Base-by-base conservation (phyloP, 2,329 filamentous ascomycete genomes). In the Arthrobotrys iridis region DNA sequence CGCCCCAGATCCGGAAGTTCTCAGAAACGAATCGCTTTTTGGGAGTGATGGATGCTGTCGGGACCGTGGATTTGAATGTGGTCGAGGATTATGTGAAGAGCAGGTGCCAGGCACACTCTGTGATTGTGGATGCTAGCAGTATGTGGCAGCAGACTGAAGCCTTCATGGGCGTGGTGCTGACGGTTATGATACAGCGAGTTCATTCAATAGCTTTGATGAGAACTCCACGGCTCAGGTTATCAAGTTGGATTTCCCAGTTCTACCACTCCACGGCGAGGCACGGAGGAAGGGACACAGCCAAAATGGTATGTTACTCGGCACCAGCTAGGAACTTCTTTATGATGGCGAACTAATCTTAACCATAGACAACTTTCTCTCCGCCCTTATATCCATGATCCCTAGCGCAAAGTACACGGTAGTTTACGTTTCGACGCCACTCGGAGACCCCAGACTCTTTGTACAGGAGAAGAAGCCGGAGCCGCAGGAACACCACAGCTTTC, bases 341-440 rank as follows among this genome's bases (percentile, higher is more conserved):
- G 6, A 10, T 10, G 15, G 18, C 20, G 45, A 41, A 58, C 50
- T 62, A 40, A 15, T 11, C 7, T 20, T 33, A 10, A 5, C 10
- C 15, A 24, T 20, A 79, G 78, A 79, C 62, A 77, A 78, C 41
- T 79, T 79, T 63, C 52, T 79, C 37, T 77, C 77, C 40, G 77
- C 77, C 4, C 64, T 79, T 8, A 75, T 79, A 15, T 78, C 77
- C 1, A 76, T 79, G 64, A 72, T 79, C 13, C 76, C 77, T 6
- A 77, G 76, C 3, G 70, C 70, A 15, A 77, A 76, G 63, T 79
- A 78, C 41, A 77, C 77, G 5, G 76, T 79, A 18, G 67, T 79
- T 20, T 79, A 79, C 50, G 77, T 77, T n/a, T 77, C 78, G 15
- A 78, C 78, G 1, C 79, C 77, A n/a, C 59, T 70, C 13, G 72